Evolutionary conservation across 2,329 filamentous ascomycete genomes (phyloP).

Genomic region (Hortaea werneckii): DNA sequence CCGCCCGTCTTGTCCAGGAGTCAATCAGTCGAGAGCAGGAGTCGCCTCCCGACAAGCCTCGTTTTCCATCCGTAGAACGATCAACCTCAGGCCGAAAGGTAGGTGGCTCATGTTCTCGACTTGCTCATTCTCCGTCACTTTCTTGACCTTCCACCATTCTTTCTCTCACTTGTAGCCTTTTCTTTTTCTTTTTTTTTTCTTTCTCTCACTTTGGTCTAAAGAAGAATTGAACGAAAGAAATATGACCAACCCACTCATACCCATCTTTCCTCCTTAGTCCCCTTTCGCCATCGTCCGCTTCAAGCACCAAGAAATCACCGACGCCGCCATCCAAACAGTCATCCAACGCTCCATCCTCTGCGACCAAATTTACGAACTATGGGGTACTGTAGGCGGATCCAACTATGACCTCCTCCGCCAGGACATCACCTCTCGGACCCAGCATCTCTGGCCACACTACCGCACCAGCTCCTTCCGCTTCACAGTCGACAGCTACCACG

Average conservation of each 20-base stretch:
- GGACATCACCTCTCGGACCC: slow-evolving; percentile 49
- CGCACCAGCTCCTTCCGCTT: slow-evolving; percentile 66
- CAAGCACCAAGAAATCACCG: slow-evolving; percentile 8
- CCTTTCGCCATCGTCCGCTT: slow-evolving; percentile 75
- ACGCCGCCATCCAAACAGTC: slow-evolving; percentile 50
- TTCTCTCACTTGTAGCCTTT: neutral
- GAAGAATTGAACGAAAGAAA: neutral
- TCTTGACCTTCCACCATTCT: no score
- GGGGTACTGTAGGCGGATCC: slow-evolving; percentile 54
- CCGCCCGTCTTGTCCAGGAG: neutral
- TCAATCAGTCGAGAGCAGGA: no score
- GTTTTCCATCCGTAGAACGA: no score
- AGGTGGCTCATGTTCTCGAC: no score
- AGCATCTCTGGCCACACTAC: slow-evolving; percentile 58
- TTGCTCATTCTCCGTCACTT: no score
- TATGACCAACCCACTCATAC: neutral
- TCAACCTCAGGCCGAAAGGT: no score
- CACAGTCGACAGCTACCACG: slow-evolving; percentile 70
- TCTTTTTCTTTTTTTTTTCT: no score
- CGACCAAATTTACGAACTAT: slow-evolving; percentile 78
- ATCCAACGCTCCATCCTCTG: slow-evolving; percentile 69
- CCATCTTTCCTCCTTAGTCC: slow-evolving; percentile 46
- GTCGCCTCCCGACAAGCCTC: no score
- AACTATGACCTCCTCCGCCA: slow-evolving; percentile 60
- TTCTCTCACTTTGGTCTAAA: no score